These are phyloP conservation scores for Corymbia maculata DNA, from an alignment of 345 rosid species.

Conservation along the genomic window DNA sequence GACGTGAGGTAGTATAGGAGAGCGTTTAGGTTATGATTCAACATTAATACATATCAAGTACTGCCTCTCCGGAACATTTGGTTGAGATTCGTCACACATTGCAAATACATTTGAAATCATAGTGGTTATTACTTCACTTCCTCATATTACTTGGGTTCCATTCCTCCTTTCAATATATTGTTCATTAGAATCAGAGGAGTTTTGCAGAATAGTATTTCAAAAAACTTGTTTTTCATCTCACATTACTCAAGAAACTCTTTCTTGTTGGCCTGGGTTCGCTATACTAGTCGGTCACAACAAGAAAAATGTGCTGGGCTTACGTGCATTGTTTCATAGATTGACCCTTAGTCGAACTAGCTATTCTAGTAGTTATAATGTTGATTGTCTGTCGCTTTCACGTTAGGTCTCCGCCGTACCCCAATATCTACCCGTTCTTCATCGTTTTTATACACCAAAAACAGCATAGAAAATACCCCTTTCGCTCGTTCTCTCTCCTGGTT, in stretches of 20 bases:
- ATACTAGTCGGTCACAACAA: neutral
- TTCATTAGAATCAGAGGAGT: neutral
- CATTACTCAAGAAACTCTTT: neutral
- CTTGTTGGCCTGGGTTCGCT: neutral
- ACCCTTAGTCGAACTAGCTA: neutral
- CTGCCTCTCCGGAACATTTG: fast-evolving
- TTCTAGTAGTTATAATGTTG: neutral
- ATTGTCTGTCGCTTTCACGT: neutral
- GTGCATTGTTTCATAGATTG: neutral
- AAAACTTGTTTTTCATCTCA: neutral
- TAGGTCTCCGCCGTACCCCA: neutral
- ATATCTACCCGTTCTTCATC: neutral
- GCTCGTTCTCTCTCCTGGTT: neutral
- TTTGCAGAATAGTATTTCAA: neutral
- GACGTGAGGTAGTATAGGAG: neutral
- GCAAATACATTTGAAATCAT: neutral
- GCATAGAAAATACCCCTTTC: neutral
- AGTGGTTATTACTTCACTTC: fast-evolving
- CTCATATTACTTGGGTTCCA: neutral
- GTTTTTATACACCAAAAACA: neutral
- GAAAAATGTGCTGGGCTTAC: neutral
- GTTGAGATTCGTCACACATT: neutral
- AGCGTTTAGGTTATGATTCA: neutral
- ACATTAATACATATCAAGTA: fast-evolving
- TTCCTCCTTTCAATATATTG: neutral